These are phyloP conservation scores for Beauveria asiatica DNA, from an alignment of 2,329 filamentous ascomycete species.

Conservation along the genomic window DNA sequence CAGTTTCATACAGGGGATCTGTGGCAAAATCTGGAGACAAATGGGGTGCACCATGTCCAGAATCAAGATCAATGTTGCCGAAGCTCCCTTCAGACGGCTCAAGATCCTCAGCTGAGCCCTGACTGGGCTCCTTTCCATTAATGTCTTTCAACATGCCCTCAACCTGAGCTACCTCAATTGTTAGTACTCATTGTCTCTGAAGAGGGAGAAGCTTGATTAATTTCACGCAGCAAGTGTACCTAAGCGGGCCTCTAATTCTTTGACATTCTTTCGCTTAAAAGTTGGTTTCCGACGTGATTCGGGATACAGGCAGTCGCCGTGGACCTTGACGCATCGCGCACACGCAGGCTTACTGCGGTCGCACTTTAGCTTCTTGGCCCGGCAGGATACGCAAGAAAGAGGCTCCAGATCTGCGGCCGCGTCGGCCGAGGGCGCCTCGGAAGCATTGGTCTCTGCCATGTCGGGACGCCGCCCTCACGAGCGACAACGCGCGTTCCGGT, in stretches of 20 bases:
- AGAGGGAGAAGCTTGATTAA: not conserved
- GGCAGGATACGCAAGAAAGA: conserved; percentile 76
- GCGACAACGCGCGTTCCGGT: not conserved
- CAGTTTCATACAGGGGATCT: not conserved
- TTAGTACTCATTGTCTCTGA: conserved; percentile 1
- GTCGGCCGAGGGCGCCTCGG: not conserved
- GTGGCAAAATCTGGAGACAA: not conserved
- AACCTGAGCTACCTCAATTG: conserved; percentile 58
- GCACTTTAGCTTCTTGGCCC: conserved; percentile 79
- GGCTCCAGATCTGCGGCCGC: conserved; percentile 25
- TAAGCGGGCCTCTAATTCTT: conserved; percentile 77
- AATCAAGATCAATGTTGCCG: not conserved
- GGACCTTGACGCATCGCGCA: conserved; percentile 65
- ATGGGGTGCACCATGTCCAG: not conserved
- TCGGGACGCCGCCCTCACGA: not conserved
- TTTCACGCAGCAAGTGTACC: conserved; percentile 41
- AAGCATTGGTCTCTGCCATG: conserved; percentile 1
- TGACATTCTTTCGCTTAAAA: conserved; percentile 82
- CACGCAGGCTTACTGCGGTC: conserved; percentile 75
- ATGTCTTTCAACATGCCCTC: conserved; percentile 69
- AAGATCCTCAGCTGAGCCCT: conserved; percentile 12
- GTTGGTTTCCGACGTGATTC: conserved; percentile 83
- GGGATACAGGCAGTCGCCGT: conserved; percentile 77
- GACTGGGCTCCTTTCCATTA: conserved; percentile 29
- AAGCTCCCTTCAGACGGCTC: conserved; percentile 7